Base-by-base conservation (phyloP, 2,329 filamentous ascomycete genomes). In the Colletotrichum sp. region DNA sequence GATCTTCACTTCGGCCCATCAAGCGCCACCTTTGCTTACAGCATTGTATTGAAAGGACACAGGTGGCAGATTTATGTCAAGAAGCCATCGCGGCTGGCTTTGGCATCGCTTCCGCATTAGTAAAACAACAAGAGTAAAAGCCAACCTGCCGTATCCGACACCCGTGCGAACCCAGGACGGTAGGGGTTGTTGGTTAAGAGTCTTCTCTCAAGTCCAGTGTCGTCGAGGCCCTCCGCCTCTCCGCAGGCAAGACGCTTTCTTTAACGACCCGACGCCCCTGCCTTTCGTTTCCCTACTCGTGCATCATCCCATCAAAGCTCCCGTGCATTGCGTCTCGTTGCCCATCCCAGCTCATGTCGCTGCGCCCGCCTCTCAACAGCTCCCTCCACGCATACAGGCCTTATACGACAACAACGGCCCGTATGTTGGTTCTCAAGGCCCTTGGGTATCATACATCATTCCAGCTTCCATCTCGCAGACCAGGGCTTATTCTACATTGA, bases 141-240 rank as follows among this genome's bases (percentile, higher is more conserved):
- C 68, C 69, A 62, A 55, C 68, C 62, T 72, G 52, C 55, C 32
- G 62, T 72, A 67, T 32, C 68, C 69, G 63, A 39, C 30, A 75
- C 39, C 62, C 49, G 26, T 67, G 57, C 21, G 57, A 72, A 68
- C 30, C 24, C 57, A 30, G 72, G 30, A 67, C 63, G n/a, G 72
- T 71, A 52, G 36, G 65, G 36, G 65, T 55, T 63, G 55, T 36
- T 73, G 63, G 62, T 26, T 71, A 75, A 68, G 60, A 75, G 52
- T 60, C 68, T 39, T 75, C 26, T 68, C 69, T 75, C 72, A 64
- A 64, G 55, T 75, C 72, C 57, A 64, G 55, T 76, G 64, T 76
- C 73, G 70, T 76, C 32, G n/a, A 52, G 59, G 34, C 26, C 52
- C 28, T 52, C 65, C 52, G 28, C n/a, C 62, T 15, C 16, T 62